Base-by-base conservation (phyloP, 768 basidiomycete genomes). In the Hygrophorus pudorinus region DNA sequence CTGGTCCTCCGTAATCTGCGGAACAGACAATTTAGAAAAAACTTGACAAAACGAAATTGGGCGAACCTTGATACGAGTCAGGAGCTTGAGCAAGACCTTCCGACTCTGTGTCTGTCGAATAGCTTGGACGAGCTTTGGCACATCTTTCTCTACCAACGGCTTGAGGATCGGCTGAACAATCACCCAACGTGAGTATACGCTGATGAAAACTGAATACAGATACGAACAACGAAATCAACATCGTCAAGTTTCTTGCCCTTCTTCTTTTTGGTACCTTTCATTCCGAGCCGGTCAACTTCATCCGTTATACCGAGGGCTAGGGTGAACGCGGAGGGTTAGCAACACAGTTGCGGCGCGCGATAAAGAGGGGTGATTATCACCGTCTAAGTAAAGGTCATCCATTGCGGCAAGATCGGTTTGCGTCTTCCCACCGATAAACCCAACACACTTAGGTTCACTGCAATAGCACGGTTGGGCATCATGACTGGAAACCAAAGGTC, bases 371-470 rank as follows among this genome's bases (percentile, higher is more conserved):
- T 54, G n/a, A n/a, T n/a, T n/a, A n/a, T n/a, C n/a, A 89, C 90
- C 93, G 55, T 97, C 91, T 16, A 97, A 77, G 63, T 87, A 90
- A 2, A 97, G 70, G 56, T 97, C 92, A 58, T 96, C 92, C 81
- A 98, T 93, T 6, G 81, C 80, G 5, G 78, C 88, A 16, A 97
- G 73, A 57, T 98, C 94, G 2, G 96, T 98, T 61, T 99, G 96
- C 0, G 93, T 98, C 66, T 97, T 99, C 17, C 96, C 96, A 48
- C 96, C 96, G 52, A 99, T 91, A 56, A 78, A 89, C 2, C 96
- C 96, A 4, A 96, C 81, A 56, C 96, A 99, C 51, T 93, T 92
- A 2, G 86, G 72, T 57, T 98, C 96, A 5, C 92, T 92, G 54
- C 96, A 99, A 55, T 86, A 92, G 61, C 96, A 99, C 24, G 72